Evolutionary conservation across 768 basidiomycete species (phyloP).

Genomic region (Boletus subparvulus): DNA sequence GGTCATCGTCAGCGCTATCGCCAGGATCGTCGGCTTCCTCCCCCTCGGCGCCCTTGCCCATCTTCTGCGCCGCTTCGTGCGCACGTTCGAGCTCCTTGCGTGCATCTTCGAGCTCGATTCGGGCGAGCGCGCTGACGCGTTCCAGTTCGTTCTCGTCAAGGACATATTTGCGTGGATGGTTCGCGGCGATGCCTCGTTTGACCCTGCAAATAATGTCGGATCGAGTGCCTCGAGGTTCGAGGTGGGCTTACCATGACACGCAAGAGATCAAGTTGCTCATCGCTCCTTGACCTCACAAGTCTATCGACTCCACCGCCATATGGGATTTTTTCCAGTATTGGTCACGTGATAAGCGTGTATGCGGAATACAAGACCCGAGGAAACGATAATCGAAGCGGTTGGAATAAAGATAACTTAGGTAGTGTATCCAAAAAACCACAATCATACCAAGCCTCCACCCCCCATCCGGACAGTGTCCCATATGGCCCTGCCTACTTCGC

Average conservation of each 20-base stretch:
- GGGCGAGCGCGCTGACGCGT: constrained; percentile 83
- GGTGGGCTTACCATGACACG: constrained; percentile 50
- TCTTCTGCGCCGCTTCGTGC: constrained; percentile 69
- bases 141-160: constrained; percentile 89
- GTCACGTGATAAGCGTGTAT: constrained; percentile 17
- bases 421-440: not conserved
- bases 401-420: constrained; percentile 22
- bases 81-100: constrained; percentile 80
- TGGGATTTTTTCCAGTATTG: constrained; percentile 4
- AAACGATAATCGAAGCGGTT: not conserved
- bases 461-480: constrained; percentile 74
- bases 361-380: not conserved
- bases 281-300: constrained; percentile 4
- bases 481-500: constrained; percentile 50
- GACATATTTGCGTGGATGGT: constrained; percentile 82
- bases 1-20: constrained; percentile 41
- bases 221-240: not conserved
- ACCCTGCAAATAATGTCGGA: constrained; percentile 49
- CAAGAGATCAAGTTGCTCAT: constrained; percentile 80
- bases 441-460: constrained; percentile 69
- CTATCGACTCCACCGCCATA: not conserved
- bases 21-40: constrained; percentile 61
- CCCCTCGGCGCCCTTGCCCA: constrained; percentile 65
- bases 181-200: constrained; percentile 70
- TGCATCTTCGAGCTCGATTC: constrained; percentile 89